A percentile compares a stretch with the other conserved stretches of the same genome.
phyloP scores from a whole-genome alignment of 306 rosid genomes.

The Quercus robur region DNA sequence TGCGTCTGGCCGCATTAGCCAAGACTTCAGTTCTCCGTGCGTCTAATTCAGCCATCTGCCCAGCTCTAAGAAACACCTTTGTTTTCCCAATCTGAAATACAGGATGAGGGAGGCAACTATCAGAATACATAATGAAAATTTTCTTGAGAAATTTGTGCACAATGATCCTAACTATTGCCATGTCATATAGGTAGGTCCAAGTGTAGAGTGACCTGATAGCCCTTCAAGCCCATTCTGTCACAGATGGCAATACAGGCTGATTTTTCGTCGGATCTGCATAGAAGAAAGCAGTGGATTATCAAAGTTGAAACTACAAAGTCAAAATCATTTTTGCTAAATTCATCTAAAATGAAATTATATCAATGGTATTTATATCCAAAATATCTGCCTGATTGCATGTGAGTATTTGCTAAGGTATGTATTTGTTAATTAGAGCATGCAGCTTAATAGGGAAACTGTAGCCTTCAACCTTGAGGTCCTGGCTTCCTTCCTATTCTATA shows the following conservation, averaged over 20 bases:
- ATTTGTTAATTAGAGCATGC: conserved; percentile 9
- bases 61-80: conserved; percentile 87
- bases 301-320: background rate
- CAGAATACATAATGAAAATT: conserved; percentile 5
- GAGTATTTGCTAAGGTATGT: background rate
- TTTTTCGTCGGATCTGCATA: conserved; percentile 77
- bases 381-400: background rate
- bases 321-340: conserved; percentile 8
- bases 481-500: conserved; percentile 11
- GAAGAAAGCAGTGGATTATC: conserved; percentile 19
- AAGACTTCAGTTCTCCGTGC: conserved; percentile 79
- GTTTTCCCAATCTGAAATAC: conserved; percentile 70
- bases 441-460: conserved; percentile 7
- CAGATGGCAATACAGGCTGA: conserved; percentile 67
- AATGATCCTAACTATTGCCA: conserved; percentile 3
- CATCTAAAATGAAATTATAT: background rate
- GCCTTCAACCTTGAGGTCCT: conserved; percentile 16
- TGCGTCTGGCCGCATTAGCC: conserved; percentile 65
- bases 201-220: conserved; percentile 65
- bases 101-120: conserved; percentile 12
- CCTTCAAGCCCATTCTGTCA: conserved; percentile 76
- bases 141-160: background rate
- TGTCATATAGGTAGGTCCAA: conserved; percentile 6
- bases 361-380: background rate
- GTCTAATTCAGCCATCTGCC: conserved; percentile 93